phyloP scores from a whole-genome alignment of 306 rosid species.

The Pterocarpus macrocarpus region DNA sequence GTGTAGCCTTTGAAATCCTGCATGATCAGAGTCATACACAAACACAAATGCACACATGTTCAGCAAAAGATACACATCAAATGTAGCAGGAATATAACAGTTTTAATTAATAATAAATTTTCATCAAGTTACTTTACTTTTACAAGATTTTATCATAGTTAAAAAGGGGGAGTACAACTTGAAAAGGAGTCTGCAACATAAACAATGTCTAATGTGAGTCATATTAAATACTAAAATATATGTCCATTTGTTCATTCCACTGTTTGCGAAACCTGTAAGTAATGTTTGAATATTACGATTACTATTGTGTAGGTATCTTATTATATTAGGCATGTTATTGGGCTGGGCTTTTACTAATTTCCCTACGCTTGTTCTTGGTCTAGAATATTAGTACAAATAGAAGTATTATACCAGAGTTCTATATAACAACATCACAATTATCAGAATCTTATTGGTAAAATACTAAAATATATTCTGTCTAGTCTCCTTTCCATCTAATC shows the following conservation, averaged over 20 bases:
- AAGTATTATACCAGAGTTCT: not conserved
- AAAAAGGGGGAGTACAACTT: too few relatives aligned
- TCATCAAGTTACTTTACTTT: conserved; percentile 4
- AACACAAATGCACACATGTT: conserved; percentile 28
- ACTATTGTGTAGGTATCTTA: not conserved
- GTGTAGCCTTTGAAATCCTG: conserved; percentile 81
- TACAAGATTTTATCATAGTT: not conserved
- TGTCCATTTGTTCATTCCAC: conserved; percentile 13
- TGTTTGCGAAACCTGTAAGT: not conserved
- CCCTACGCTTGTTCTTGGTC: conserved; percentile 2
- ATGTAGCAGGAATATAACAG: conserved; percentile 26
- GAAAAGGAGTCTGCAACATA: too few relatives aligned
- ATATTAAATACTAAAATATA: conserved; percentile 16
- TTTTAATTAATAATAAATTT: conserved; percentile 5
- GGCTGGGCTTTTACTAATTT: conserved; percentile 27
- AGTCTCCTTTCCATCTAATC: not conserved
- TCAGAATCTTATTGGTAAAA: not conserved
- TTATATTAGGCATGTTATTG: conserved; percentile 2
- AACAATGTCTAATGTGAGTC: conserved; percentile 3
- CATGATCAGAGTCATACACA: conserved; percentile 35
- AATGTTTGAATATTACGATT: conserved; percentile 7
- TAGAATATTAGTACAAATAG: conserved; percentile 19
- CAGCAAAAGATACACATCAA: conserved; percentile 31
- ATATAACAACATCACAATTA: not conserved
- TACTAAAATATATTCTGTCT: not conserved